Conservation (phyloP, 2,329 filamentous ascomycete genomes). For the Harringtonia aguacate region DNA sequence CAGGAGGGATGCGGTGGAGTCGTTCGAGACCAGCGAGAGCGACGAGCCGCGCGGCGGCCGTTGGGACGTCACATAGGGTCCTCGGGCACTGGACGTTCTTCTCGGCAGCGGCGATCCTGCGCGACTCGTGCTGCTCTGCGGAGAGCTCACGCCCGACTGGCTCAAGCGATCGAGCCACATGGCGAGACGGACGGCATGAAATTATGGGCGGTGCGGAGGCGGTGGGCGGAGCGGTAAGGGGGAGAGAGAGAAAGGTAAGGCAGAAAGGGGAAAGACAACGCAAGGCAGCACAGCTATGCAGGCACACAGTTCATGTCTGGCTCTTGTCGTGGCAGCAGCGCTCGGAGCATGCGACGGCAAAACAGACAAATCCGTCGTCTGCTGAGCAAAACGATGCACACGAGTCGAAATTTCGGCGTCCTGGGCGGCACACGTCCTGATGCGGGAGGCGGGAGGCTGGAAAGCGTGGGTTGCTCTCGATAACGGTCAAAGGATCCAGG, state of each 20-base stretch:
- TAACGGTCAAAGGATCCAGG: no score
- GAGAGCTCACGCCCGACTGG: conserved; percentile 46
- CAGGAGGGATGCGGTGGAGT: conserved; percentile 67
- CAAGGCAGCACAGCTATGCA: no score
- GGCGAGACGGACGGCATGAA: neutral
- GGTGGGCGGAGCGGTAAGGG: neutral
- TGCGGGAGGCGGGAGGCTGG: no score
- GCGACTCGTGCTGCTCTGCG: conserved; percentile 51
- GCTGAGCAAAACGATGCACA: no score
- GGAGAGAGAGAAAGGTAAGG: neutral
- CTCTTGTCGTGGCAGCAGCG: no score
- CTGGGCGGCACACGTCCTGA: no score
- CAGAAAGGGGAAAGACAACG: no score
- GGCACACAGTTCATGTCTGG: no score
- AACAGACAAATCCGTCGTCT: no score
- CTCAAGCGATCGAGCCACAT: conserved; percentile 93
- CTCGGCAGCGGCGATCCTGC: conserved; percentile 61
- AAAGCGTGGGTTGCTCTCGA: no score
- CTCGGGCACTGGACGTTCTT: conserved; percentile 53
- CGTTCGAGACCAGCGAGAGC: conserved; percentile 64
- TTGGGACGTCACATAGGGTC: conserved; percentile 56
- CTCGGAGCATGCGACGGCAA: no score
- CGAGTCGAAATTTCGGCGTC: no score
- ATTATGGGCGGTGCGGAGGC: neutral
- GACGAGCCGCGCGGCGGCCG: conserved; percentile 68